phyloP scores from a whole-genome alignment of 768 basidiomycete genomes.

The Mycena amicta region DNA sequence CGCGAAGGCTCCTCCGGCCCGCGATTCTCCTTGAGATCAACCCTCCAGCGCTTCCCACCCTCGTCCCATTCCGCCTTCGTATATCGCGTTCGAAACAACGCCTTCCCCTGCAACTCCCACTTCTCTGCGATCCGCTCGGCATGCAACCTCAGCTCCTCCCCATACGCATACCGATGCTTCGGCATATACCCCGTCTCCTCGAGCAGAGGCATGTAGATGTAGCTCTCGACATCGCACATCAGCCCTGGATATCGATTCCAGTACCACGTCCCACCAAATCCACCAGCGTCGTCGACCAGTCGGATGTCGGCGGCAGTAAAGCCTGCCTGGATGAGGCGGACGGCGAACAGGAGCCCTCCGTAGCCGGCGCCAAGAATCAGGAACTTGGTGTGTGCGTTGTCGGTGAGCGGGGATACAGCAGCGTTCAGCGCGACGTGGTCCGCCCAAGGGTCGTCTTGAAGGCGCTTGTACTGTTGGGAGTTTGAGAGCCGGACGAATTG shows the following conservation, averaged over 20 bases:
- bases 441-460: slow-evolving; percentile 14
- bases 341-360: slow-evolving; percentile 13
- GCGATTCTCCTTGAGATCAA: neutral
- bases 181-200: slow-evolving; percentile 25
- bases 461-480: slow-evolving; percentile 5
- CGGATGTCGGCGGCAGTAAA: slow-evolving; percentile 14
- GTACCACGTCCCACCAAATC: slow-evolving; percentile 25
- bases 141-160: slow-evolving; percentile 16
- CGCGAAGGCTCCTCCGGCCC: neutral
- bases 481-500: slow-evolving; percentile 15
- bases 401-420: neutral
- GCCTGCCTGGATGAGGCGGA: slow-evolving; percentile 15
- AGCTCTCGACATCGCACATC: slow-evolving; percentile 25
- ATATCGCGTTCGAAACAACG: neutral
- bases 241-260: slow-evolving; percentile 26
- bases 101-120: neutral
- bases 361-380: slow-evolving; percentile 12
- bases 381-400: slow-evolving; percentile 8
- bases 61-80: neutral
- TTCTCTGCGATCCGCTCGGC: slow-evolving; percentile 10
- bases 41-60: neutral
- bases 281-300: slow-evolving; percentile 18
- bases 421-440: slow-evolving; percentile 17
- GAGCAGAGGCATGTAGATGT: slow-evolving; percentile 24
- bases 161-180: slow-evolving; percentile 19